Percentiles rank a stretch among this genome's conserved stretches.
These are phyloP conservation scores for Magnaporthiopsis incrustans DNA, from an alignment of 2,329 filamentous ascomycete genomes.

Conservation along the genomic window DNA sequence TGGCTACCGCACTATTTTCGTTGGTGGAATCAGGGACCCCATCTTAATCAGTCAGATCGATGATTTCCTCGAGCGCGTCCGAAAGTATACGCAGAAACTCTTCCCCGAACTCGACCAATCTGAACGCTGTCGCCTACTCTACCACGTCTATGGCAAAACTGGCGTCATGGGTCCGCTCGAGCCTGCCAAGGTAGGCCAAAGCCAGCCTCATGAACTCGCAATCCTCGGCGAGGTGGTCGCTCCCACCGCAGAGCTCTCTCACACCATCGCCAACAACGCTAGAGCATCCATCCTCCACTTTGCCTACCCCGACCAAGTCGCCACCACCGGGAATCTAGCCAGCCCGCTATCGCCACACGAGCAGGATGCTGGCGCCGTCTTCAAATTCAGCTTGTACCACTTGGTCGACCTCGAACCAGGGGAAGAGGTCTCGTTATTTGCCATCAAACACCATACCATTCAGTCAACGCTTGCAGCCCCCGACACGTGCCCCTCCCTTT, in stretches of 20 bases:
- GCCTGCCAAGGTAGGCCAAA: not conserved
- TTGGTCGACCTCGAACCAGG: conserved; percentile 30
- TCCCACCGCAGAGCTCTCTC: conserved; percentile 34
- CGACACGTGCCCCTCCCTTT: not conserved
- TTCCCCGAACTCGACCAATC: conserved; percentile 12
- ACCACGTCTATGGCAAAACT: conserved; percentile 28
- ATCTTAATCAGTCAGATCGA: conserved; percentile 22
- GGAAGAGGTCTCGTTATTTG: not conserved
- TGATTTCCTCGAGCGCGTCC: conserved; percentile 18
- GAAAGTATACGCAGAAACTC: conserved; percentile 15
- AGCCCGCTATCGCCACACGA: not conserved
- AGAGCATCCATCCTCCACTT: conserved; percentile 34
- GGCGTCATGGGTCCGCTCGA: conserved; percentile 20
- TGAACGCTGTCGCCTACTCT: conserved; percentile 9
- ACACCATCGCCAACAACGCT: conserved; percentile 30
- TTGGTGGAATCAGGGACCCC: conserved; percentile 28
- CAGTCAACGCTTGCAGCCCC: not conserved
- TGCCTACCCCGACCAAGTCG: conserved; percentile 39
- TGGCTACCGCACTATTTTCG: conserved; percentile 35
- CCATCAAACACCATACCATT: not conserved
- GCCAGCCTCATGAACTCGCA: conserved; percentile 27
- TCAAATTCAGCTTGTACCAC: conserved; percentile 40
- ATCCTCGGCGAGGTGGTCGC: conserved; percentile 40
- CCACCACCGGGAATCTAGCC: conserved; percentile 36
- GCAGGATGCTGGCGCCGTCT: conserved; percentile 25